Base-by-base conservation (phyloP, 805 yeast species). In the Cyberlindnera galapagoensis region DNA sequence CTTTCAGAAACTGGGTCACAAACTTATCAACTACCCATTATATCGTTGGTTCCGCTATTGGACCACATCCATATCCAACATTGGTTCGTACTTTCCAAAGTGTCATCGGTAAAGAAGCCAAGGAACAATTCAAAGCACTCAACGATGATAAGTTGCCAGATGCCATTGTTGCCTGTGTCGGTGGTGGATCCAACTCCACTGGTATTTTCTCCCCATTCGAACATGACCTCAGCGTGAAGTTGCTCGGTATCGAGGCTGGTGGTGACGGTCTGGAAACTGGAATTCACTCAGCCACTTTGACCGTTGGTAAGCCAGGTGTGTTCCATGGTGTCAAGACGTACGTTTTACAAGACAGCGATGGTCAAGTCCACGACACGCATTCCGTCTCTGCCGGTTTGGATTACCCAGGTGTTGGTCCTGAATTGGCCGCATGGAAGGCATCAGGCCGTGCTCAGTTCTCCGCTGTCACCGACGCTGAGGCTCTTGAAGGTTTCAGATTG, bases 361-460 rank as follows among this genome's bases (percentile, higher is more conserved):
- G 99, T 33, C 99, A 92, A 65, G 85, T 92, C 38, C 94, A 82
- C 46, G 98, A 92, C 55, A 92, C 99, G 9, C 97, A 92, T 59
- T 90, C 97, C 15, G 94, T 92, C 23, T 85, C 96, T 43, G 99
- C 99, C 24, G 99, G 99, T 46, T 71, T 92, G 51, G 99, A 92
- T 62, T 92, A 92, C 58, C 99, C 99, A 17, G 99, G 97, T 62
- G 99, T 92, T 28, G 99, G 99, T 27, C 99, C 99, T 20, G 97
- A 92, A 63, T 70, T 92, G 47, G 94, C 97, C 3, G 75, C 71
- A 56, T 92, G 97, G 97, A 90, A 90, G 60, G 79, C 80, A 34
- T 79, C 81, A 40, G 97, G 97, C 18, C 77, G 99, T 53, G 98
- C 94, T 7, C 67, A 80, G 35, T 92, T 90, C 54, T 60, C 79